These are phyloP conservation scores for Aspergillus incahuasiensis DNA, from an alignment of 495 filamentous ascomycete genomes.

Conservation along the genomic window DNA sequence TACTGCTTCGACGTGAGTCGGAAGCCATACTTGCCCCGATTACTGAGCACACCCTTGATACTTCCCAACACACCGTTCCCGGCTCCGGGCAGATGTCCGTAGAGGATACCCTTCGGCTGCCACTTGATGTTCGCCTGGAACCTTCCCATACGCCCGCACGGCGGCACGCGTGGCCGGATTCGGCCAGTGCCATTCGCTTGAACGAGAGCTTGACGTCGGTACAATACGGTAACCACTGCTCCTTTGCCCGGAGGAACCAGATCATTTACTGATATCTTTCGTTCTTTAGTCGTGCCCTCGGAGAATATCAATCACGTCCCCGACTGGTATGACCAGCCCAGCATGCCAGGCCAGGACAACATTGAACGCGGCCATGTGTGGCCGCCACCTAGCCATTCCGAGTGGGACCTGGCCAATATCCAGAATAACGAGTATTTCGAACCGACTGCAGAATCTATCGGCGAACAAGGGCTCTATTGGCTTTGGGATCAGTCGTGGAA, in stretches of 20 bases:
- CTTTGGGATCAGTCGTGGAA: slow-evolving; percentile 29
- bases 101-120: slow-evolving; percentile 25
- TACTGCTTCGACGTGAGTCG: slow-evolving; percentile 25
- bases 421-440: not conserved
- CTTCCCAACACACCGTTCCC: not conserved
- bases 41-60: slow-evolving; percentile 4
- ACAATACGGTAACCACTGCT: slow-evolving; percentile 17
- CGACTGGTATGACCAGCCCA: not conserved
- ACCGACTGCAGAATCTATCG: not conserved
- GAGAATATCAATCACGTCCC: slow-evolving; percentile 4
- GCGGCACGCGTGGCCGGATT: slow-evolving; percentile 9
- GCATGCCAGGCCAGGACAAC: not conserved
- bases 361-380: not conserved
- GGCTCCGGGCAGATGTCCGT: slow-evolving; percentile 16
- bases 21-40: slow-evolving; percentile 23
- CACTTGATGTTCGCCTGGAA: slow-evolving; percentile 16
- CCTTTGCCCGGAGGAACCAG: not conserved
- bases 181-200: slow-evolving; percentile 16
- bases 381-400: not conserved
- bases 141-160: slow-evolving; percentile 1
- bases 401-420: not conserved
- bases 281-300: slow-evolving; percentile 10
- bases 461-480: slow-evolving; percentile 25
- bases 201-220: slow-evolving; percentile 26
- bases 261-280: not conserved